Percentiles rank a stretch among this genome's conserved stretches.
Evolutionary conservation across 1,284 basidiomycete genomes (phyloP).

Genomic region (Cryptococcus sp.): DNA sequence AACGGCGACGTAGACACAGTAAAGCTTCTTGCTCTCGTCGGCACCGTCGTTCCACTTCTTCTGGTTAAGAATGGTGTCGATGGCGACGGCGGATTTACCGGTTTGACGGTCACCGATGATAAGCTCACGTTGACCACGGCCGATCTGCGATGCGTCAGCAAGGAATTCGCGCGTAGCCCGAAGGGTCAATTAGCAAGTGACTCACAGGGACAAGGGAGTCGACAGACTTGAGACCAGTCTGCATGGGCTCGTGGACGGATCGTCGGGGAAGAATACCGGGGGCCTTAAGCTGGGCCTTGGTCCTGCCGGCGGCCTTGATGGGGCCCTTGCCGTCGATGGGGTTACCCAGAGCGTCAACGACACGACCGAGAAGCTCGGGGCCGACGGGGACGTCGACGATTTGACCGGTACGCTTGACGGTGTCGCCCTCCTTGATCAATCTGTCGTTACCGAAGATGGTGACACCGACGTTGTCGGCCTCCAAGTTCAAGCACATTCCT

Average conservation of each 20-base stretch:
- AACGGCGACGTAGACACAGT: conserved; percentile 99
- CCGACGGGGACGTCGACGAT: conserved; percentile 99
- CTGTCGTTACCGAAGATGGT: conserved; percentile 99
- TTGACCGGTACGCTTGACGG: conserved; percentile 99
- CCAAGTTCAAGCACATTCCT: conserved; percentile 99
- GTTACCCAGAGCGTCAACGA: conserved; percentile 98
- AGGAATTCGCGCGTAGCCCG: not conserved
- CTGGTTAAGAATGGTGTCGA: conserved; percentile 99
- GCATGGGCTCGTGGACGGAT: conserved; percentile 99
- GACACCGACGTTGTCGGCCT: conserved; percentile 99
- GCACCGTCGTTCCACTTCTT: conserved; percentile 98
- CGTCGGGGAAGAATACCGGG: conserved; percentile 98
- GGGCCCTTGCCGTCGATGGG: conserved; percentile 99
- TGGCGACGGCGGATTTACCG: conserved; percentile 90
- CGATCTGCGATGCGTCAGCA: conserved; percentile 60
- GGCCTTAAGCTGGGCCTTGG: conserved; percentile 96
- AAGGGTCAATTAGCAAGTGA: not conserved
- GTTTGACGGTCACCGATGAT: conserved; percentile 99
- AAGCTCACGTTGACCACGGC: conserved; percentile 99
- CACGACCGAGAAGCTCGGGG: conserved; percentile 92
- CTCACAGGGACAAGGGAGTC: conserved; percentile 92
- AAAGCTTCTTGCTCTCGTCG: conserved; percentile 96
- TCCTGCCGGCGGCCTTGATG: conserved; percentile 87
- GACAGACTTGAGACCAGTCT: conserved; percentile 99
- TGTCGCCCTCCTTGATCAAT: conserved; percentile 99